phyloP scores from a whole-genome alignment of 495 filamentous ascomycete genomes.

The Trichoderma orchidacearum region DNA sequence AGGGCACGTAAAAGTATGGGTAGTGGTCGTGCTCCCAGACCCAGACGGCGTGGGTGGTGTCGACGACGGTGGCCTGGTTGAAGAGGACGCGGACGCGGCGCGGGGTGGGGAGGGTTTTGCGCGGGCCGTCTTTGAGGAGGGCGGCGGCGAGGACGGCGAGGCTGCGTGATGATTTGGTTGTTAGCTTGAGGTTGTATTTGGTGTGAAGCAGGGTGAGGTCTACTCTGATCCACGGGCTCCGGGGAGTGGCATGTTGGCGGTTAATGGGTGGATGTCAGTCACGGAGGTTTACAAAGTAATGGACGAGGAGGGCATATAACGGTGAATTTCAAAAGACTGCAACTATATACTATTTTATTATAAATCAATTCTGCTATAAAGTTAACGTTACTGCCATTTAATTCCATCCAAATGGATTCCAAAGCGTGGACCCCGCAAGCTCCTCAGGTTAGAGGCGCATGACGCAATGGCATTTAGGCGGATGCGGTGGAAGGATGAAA shows the following conservation, averaged over 20 bases:
- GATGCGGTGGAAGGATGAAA: not conserved
- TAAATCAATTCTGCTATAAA: no score
- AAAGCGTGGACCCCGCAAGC: not conserved
- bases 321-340: no score
- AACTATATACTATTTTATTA: no score
- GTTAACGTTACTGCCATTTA: no score
- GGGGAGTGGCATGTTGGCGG: no score
- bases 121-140: slow-evolving; percentile 13
- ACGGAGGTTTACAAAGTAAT: no score
- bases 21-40: slow-evolving; percentile 24
- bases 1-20: slow-evolving; percentile 14
- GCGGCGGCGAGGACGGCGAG: slow-evolving; percentile 12
- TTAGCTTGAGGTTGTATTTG: no score
- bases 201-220: no score
- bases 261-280: no score
- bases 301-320: no score
- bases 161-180: not conserved
- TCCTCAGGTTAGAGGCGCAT: not conserved
- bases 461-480: not conserved
- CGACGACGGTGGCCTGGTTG: slow-evolving; percentile 14
- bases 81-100: slow-evolving; percentile 19
- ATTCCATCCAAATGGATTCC: not conserved
- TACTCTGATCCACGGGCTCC: no score
- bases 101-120: slow-evolving; percentile 15
- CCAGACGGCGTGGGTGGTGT: slow-evolving; percentile 15